Conservation (phyloP, 495 filamentous ascomycete species). For the Melanomma pulvis-pyrius region DNA sequence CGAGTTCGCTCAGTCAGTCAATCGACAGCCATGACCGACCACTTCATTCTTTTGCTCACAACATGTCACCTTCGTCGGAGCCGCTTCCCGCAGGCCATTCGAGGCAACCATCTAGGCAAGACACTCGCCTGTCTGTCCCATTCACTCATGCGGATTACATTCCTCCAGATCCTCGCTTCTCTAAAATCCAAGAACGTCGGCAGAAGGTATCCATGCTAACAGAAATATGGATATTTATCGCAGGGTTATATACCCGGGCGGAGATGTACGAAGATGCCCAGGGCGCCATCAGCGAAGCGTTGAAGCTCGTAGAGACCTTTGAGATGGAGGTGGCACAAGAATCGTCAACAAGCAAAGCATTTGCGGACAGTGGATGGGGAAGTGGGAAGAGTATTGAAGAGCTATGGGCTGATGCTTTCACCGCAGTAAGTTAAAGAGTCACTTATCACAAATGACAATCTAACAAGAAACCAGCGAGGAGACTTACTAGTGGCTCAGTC, state of each 20-base stretch:
- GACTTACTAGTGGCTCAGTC: constrained; percentile 64
- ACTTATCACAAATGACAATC: constrained; percentile 14
- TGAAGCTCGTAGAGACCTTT: constrained; percentile 61
- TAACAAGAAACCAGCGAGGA: constrained; percentile 61
- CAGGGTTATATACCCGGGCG: constrained; percentile 82
- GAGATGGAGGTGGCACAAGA: constrained; percentile 60
- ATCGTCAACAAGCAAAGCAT: constrained; percentile 49
- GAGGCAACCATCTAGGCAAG: constrained; percentile 56
- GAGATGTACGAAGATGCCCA: constrained; percentile 74
- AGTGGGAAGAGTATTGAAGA: constrained; percentile 74
- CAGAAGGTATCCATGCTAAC: constrained; percentile 57
- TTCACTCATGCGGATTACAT: constrained; percentile 41
- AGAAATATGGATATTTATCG: constrained; percentile 88
- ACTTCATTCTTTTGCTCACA: constrained; percentile 55
- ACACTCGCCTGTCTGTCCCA: constrained; percentile 53
- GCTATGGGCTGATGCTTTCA: constrained; percentile 76
- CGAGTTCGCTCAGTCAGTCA: constrained; percentile 33
- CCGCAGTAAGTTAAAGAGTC: constrained; percentile 59
- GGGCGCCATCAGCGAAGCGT: constrained; percentile 80
- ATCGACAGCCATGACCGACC: constrained; percentile 42
- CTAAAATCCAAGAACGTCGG: constrained; percentile 41
- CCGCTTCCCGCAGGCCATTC: constrained; percentile 53
- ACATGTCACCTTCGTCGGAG: constrained; percentile 50
- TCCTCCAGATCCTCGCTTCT: constrained; percentile 37
- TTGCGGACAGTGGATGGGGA: constrained; percentile 70